A percentile compares a stretch with the other conserved stretches of the same genome.
Conservation (phyloP, 108 stramenopile genomes). For the Cyclotella baltica region DNA sequence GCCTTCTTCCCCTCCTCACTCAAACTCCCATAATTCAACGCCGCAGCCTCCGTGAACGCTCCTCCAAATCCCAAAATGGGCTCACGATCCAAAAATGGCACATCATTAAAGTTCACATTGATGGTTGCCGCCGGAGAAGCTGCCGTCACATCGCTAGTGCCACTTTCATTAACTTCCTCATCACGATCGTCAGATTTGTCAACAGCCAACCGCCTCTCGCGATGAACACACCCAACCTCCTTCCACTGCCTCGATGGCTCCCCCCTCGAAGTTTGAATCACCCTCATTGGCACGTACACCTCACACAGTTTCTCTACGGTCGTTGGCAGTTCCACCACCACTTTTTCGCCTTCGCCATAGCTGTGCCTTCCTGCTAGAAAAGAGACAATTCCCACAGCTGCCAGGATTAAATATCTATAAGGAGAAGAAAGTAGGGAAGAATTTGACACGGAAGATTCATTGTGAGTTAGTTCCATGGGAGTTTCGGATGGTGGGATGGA, state of each 20-base stretch:
- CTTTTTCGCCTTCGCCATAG: neutral
- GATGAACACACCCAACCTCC: constrained; percentile 60
- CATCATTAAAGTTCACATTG: constrained; percentile 48
- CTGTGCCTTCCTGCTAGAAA: neutral
- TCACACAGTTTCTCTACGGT: constrained; percentile 22
- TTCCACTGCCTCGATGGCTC: constrained; percentile 75
- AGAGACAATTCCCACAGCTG: neutral
- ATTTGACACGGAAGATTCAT: constrained; percentile 8
- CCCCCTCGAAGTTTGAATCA: constrained; percentile 67
- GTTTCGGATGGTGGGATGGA: neutral
- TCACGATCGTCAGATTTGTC: neutral
- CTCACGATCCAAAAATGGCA: constrained; percentile 57
- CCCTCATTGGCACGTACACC: constrained; percentile 22
- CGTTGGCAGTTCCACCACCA: neutral
- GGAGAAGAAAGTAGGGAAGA: neutral
- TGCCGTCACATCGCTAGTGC: too few species aligned
- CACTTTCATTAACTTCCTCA: constrained; percentile 19
- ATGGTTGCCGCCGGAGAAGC: constrained; percentile 69
- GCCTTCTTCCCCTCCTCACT: constrained; percentile 66
- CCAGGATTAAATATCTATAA: neutral
- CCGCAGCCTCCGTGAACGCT: constrained; percentile 96
- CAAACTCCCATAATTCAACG: constrained; percentile 86
- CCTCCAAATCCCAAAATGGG: constrained; percentile 95
- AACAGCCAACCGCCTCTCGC: neutral
- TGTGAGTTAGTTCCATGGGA: constrained; percentile 17